Base-by-base conservation (phyloP, 495 filamentous ascomycete species). In the Letharia columbiana region DNA sequence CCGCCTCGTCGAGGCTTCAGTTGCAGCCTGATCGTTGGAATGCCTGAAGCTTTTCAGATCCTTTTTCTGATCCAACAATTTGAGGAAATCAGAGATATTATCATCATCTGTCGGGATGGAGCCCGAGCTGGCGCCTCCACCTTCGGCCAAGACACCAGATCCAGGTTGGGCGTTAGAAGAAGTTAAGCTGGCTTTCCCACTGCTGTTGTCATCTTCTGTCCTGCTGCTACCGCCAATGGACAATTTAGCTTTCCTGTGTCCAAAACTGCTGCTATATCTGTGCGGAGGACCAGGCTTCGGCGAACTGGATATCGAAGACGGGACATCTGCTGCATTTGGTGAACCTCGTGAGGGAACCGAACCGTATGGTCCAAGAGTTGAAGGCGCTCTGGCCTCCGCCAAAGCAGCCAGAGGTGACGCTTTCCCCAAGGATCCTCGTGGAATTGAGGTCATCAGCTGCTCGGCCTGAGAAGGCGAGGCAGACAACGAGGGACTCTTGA, bases 401-500 rank as follows among this genome's bases (percentile, higher is more conserved):
- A 85, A 78, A 40, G 81, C 79, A 63, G 79, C 81, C 23, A 84
- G 73, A 2, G 80, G 76, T 4, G 84, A 81, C 28, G 78, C 72
- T 62, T 82, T 77, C 28, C 78, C 74, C 31, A 86, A 72, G 3
- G 83, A 86, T 37, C 83, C 81, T 54, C 84, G 84, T 40, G 90
- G 90, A 8, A 88, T 93, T 20, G 77, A 75, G 12, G 79, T 78
- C 3, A 82, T 74, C 18, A 78, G 76, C 52, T 77, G 77, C 54
- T 86, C 85, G 23, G 75, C 72, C 45, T 84, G 76, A 11, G 85
- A 84, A 11, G 94, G 94, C 13, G 93, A 98, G n/a, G 89, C 89
- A 20, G 92, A 95, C 23, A 98, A 81, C 28, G 93, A 92, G 12
- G 92, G 91, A 10, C 92, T 91, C 77, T 98, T 98, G 77, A 98